Conservation (phyloP, 768 basidiomycete species). For the Mycena belliarum region DNA sequence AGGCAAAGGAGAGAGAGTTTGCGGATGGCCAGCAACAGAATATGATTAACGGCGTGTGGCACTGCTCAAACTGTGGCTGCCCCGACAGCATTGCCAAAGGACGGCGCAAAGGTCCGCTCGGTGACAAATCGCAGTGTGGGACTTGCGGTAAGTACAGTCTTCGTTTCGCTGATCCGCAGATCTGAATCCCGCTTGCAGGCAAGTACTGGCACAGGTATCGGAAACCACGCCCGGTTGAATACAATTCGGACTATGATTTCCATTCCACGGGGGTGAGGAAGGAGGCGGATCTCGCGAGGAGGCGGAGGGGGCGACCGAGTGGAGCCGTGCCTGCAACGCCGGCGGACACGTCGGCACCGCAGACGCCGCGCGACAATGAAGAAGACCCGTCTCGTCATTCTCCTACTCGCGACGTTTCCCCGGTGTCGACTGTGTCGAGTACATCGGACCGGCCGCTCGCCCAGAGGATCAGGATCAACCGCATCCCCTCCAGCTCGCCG, state of each 20-base stretch:
- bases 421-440: constrained; percentile 73
- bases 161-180: constrained; percentile 3
- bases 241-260: constrained; percentile 72
- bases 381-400: constrained; percentile 36
- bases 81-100: constrained; percentile 86
- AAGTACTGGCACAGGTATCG: constrained; percentile 91
- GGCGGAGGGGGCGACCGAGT: constrained; percentile 48
- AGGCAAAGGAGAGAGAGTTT: constrained; percentile 83
- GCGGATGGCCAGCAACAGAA: constrained; percentile 83
- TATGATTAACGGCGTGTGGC: constrained; percentile 85
- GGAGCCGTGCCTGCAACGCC: constrained; percentile 40
- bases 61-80: constrained; percentile 93
- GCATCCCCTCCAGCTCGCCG: constrained; percentile 30
- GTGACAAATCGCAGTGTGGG: constrained; percentile 89
- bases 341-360: constrained; percentile 47
- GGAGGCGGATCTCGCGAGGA: constrained; percentile 58
- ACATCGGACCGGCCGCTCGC: constrained; percentile 76
- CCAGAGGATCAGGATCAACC: constrained; percentile 53
- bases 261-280: constrained; percentile 54
- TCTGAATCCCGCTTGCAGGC: constrained; percentile 44
- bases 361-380: constrained; percentile 45
- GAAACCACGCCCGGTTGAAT: constrained; percentile 76
- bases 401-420: constrained; percentile 56
- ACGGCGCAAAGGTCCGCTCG: constrained; percentile 84
- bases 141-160: constrained; percentile 73